Conservation (phyloP, 2,329 filamentous ascomycete species). For the Trichoderma polysporum region DNA sequence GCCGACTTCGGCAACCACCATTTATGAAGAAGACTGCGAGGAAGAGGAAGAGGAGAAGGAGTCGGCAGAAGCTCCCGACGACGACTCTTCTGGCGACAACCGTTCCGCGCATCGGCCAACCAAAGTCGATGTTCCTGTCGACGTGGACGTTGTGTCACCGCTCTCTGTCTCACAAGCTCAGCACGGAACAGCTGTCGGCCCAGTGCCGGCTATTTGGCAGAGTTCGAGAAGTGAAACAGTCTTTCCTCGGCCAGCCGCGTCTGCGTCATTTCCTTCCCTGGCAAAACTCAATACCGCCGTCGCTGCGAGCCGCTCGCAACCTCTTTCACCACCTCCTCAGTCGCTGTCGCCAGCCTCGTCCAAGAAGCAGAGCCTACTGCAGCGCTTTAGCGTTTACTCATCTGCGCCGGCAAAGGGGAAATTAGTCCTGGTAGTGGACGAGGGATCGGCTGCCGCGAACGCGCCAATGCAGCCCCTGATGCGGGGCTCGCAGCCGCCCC, state of each 20-base stretch:
- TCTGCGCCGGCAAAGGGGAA: slow-evolving; percentile 29
- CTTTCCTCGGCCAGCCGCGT: slow-evolving; percentile 22
- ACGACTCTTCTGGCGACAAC: neutral
- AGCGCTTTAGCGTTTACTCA: slow-evolving; percentile 31
- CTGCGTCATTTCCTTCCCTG: slow-evolving; percentile 15
- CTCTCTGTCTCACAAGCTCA: slow-evolving; percentile 19
- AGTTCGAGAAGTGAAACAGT: slow-evolving; percentile 24
- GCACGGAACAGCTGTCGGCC: slow-evolving; percentile 19
- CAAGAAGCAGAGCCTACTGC: slow-evolving; percentile 29
- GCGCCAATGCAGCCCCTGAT: slow-evolving; percentile 25
- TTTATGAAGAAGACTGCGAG: slow-evolving; percentile 43
- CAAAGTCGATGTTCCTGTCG: neutral
- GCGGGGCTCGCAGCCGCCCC: slow-evolving; percentile 28
- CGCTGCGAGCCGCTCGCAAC: neutral
- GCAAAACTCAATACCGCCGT: neutral
- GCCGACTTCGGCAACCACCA: slow-evolving; percentile 31
- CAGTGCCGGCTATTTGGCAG: slow-evolving; percentile 19
- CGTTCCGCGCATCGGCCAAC: neutral
- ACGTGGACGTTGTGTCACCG: neutral
- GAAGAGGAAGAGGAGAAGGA: slow-evolving; percentile 33
- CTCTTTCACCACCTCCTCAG: neutral
- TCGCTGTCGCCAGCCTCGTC: slow-evolving; percentile 6
- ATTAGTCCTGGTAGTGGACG: slow-evolving; percentile 26
- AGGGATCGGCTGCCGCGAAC: slow-evolving; percentile 18
- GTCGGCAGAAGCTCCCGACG: neutral